Percentiles rank a stretch among this genome's conserved stretches.
phyloP scores from a whole-genome alignment of 331 rosid species.

The Cucumis variabilis region DNA sequence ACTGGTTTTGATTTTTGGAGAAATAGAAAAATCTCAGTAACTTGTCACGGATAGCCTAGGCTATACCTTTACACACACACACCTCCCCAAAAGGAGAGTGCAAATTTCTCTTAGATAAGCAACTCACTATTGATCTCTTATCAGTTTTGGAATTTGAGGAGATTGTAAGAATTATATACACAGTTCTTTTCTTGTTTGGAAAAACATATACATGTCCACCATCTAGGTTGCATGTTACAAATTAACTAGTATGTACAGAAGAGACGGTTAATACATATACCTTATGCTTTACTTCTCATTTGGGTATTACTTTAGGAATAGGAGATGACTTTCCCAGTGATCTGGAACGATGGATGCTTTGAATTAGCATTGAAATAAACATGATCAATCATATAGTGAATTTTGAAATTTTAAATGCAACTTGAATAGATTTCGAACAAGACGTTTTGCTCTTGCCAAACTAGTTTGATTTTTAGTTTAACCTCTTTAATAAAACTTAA shows the following conservation, averaged over 20 bases:
- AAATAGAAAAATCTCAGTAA: background rate
- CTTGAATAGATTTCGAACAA: too few species aligned
- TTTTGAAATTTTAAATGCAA: background rate
- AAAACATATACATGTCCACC: background rate
- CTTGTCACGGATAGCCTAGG: conserved; percentile 45
- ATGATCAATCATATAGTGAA: too few species aligned
- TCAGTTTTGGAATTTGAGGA: conserved; percentile 49
- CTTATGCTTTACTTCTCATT: background rate
- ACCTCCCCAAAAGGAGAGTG: conserved; percentile 33
- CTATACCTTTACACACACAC: conserved; percentile 72
- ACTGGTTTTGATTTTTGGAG: background rate
- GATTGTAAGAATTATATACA: background rate
- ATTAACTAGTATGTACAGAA: background rate
- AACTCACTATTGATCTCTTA: conserved; percentile 18
- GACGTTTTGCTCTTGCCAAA: too few species aligned
- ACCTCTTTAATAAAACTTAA: too few species aligned
- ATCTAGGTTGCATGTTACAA: background rate
- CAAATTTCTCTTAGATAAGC: conserved; percentile 61
- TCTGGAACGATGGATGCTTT: too few species aligned
- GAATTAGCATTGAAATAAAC: too few species aligned
- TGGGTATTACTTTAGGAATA: background rate
- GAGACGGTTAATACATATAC: background rate
- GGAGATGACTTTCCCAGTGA: background rate
- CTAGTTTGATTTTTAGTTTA: too few species aligned
- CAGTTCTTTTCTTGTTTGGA: background rate